Percentiles rank a stretch among this genome's conserved stretches.
Evolutionary conservation across 1,284 basidiomycete genomes (phyloP).

Genomic region (Pseudozyma pruni): DNA sequence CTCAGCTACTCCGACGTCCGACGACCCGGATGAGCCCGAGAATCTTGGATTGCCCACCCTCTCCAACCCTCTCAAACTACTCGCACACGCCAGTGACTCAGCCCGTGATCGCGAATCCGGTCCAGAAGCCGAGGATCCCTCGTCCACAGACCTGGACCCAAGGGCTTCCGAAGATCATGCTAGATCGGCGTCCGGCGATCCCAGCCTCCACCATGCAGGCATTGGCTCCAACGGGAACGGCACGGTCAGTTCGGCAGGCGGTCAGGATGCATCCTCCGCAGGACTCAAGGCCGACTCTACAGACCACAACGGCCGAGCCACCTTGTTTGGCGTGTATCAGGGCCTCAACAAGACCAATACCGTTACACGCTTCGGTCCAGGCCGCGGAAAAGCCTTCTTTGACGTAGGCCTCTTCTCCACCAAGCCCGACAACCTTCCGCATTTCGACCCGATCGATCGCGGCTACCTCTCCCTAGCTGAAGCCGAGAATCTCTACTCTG

Average conservation of each 20-base stretch:
- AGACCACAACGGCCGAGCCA: conserved; percentile 14
- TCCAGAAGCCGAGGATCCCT: conserved; percentile 10
- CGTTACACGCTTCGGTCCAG: conserved; percentile 38
- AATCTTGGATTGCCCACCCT: conserved; percentile 49
- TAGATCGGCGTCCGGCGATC: not conserved
- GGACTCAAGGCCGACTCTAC: not conserved
- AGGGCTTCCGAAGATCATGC: not conserved
- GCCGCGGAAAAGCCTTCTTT: conserved; percentile 46
- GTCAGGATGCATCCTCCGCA: not conserved
- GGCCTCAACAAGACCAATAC: conserved; percentile 28
- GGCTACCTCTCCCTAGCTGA: conserved; percentile 36
- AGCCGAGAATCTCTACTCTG: conserved; percentile 34
- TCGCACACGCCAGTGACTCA: conserved; percentile 46
- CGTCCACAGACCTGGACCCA: not conserved
- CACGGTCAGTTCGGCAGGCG: not conserved
- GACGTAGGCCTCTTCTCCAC: conserved; percentile 43
- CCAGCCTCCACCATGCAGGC: not conserved
- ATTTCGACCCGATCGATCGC: conserved; percentile 48
- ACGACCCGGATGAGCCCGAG: conserved; percentile 48
- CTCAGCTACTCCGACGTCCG: conserved; percentile 37
- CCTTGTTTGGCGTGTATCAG: conserved; percentile 21
- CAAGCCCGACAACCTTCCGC: conserved; percentile 40
- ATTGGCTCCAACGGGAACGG: conserved; percentile 2
- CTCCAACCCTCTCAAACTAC: conserved; percentile 48
- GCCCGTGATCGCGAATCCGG: conserved; percentile 38